Base-by-base conservation (phyloP, 441 rosid genomes). In the Gossypium davidsonii region DNA sequence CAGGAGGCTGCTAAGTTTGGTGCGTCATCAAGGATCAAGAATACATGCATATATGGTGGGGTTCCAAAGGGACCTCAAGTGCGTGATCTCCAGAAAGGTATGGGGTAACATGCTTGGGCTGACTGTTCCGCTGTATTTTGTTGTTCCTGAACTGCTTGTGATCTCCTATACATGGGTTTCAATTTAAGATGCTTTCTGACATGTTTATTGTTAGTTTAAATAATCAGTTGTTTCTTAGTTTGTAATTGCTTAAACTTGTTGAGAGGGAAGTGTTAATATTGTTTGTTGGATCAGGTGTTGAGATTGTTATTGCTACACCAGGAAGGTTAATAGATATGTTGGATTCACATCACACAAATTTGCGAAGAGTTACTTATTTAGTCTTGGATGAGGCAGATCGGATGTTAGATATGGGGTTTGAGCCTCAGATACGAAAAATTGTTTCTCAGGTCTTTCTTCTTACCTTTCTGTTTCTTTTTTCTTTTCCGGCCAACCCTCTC, bases 1-100 rank as follows among this genome's bases (percentile, higher is more conserved):
- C 95, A 90, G 84, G 98, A 94, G 79, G 86, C 97, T 39, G 80
- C 97, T 68, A 94, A 94, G 75, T 94, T 94, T 68, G 98, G 98
- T 70, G 89, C 97, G 57, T 92, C 98, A 15, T 94, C 97, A 6
- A 87, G 85, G 79, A 92, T 94, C 60, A 94, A 94, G 81, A 92
- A 79, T 78, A 92, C 97, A 28, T 92, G 98, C 81, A 83, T 92
- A 61, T 94, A 94, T 64, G 98, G 98, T 76, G 98, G 98, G 76
- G 98, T 94, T 78, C 98, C 98, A 3, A 94, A 94, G 84, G 98
- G 98, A 79, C 98, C 98, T 77, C 98, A 94, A 83, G 94, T 94
- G 75, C 97, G 97, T 83, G 97, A 94, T 88, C 91, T 94, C 75
- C 98, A 92, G 86, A 94, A 94, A 89, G 98, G 97, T 93, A 73